These are phyloP conservation scores for Alliaria petiolata DNA, from an alignment of 345 rosid species.

Conservation along the genomic window DNA sequence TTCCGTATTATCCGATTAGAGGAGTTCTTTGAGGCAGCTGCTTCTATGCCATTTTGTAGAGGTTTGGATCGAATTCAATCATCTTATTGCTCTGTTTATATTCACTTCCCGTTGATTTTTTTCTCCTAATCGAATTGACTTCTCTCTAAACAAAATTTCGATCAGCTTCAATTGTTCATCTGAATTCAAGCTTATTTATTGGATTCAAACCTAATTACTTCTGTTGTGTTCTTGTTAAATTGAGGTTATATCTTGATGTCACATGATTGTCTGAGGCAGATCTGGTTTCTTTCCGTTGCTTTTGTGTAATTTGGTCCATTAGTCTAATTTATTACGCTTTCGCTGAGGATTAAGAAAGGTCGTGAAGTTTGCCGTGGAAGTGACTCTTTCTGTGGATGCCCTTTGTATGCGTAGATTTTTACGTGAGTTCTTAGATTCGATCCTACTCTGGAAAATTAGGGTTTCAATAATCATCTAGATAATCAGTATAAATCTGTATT, in stretches of 20 bases:
- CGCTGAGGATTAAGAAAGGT: background rate
- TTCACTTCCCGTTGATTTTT: background rate
- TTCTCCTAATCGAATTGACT: background rate
- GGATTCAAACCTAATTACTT: background rate
- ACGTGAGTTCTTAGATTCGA: background rate
- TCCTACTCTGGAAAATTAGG: background rate
- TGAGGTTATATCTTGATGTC: background rate
- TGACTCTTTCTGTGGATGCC: background rate
- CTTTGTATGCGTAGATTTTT: background rate
- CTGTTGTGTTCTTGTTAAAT: background rate
- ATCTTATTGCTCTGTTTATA: background rate
- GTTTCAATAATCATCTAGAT: background rate
- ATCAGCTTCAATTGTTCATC: background rate
- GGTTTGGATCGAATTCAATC: constrained; percentile 36
- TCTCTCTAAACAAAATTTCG: background rate
- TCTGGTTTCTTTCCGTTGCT: constrained; percentile 1
- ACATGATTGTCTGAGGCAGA: background rate
- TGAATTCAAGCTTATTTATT: constrained; percentile 26
- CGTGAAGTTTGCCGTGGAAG: background rate
- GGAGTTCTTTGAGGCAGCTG: constrained; percentile 11
- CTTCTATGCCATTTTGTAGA: constrained; percentile 23
- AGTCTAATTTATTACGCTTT: background rate
- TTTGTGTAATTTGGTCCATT: background rate
- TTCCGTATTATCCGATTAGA: constrained; percentile 8
- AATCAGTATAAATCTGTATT: background rate